Conservation (phyloP, 495 filamentous ascomycete species). For the Sabuloglossum arenarium region DNA sequence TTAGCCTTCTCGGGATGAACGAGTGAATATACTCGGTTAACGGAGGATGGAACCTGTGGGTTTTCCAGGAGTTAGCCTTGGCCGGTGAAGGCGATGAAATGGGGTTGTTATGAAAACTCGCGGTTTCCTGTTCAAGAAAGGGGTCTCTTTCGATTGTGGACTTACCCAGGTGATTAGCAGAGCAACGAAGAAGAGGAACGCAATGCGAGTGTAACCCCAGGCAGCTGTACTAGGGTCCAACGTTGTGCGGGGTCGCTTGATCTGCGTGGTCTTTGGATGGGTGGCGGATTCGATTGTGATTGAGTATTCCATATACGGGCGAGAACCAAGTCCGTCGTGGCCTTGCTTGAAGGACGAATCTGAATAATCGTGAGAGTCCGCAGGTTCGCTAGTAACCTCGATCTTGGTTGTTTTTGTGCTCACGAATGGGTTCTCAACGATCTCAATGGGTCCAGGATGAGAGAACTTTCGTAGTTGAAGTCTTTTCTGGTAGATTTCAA, state of each 20-base stretch:
- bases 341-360: conserved; percentile 3
- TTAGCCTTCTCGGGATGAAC: conserved; percentile 29
- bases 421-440: conserved; percentile 27
- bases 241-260: conserved; percentile 11
- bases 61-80: neutral
- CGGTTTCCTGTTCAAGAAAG: too few species aligned
- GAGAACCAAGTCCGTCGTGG: neutral
- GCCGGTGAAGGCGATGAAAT: neutral
- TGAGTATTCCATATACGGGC: conserved; percentile 18
- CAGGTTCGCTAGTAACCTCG: conserved; percentile 22
- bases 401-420: conserved; percentile 38
- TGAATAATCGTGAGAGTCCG: neutral
- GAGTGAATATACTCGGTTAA: conserved; percentile 56
- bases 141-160: neutral
- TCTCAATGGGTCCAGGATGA: conserved; percentile 20
- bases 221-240: conserved; percentile 22
- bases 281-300: conserved; percentile 18
- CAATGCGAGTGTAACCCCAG: conserved; percentile 67
- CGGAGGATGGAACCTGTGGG: conserved; percentile 45
- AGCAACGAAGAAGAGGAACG: conserved; percentile 69
- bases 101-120: neutral
- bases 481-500: conserved; percentile 40
- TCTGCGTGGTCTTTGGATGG: conserved; percentile 12
- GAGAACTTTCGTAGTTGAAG: conserved; percentile 22
- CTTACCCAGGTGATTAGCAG: conserved; percentile 61